Evolutionary conservation across 2,329 filamentous ascomycete species (phyloP).

Genomic region (Apiospora rasikravindrae): DNA sequence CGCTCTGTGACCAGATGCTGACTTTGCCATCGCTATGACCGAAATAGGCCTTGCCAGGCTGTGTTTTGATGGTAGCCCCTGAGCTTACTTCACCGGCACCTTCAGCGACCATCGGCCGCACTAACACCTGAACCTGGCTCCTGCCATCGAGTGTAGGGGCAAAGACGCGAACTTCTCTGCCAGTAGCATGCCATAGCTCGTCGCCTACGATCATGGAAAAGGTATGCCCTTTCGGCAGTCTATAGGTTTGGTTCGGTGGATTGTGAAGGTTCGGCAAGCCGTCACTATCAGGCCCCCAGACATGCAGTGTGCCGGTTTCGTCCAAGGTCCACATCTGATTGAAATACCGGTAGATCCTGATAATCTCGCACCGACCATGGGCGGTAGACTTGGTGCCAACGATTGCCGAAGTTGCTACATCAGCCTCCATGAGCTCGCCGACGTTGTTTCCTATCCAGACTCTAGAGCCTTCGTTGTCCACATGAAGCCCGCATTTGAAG

Average conservation of each 20-base stretch:
- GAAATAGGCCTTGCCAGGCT: slow-evolving; percentile 82
- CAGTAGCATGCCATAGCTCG: slow-evolving; percentile 85
- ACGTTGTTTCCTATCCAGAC: slow-evolving; percentile 90
- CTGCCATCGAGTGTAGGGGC: slow-evolving; percentile 72
- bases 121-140: slow-evolving; percentile 75
- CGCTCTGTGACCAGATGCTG: slow-evolving; percentile 82
- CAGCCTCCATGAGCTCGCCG: slow-evolving; percentile 89
- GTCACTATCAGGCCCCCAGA: slow-evolving; percentile 80
- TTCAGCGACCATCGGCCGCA: slow-evolving; percentile 71
- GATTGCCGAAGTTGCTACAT: slow-evolving; percentile 76
- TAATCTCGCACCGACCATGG: slow-evolving; percentile 79
- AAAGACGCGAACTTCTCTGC: slow-evolving; percentile 87
- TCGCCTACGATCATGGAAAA: slow-evolving; percentile 89
- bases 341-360: slow-evolving; percentile 83
- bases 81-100: slow-evolving; percentile 87
- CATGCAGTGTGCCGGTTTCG: slow-evolving; percentile 81
- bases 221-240: slow-evolving; percentile 79
- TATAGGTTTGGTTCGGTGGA: slow-evolving; percentile 74
- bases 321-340: slow-evolving; percentile 95
- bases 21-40: slow-evolving; percentile 94
- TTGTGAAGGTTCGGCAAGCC: slow-evolving; percentile 76
- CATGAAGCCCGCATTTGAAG: slow-evolving; percentile 81
- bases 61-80: slow-evolving; percentile 74
- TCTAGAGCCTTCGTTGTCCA: slow-evolving; percentile 79
- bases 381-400: slow-evolving; percentile 71